Evolutionary conservation across 1,139 yeast genomes (phyloP).

Genomic region (Candida sanyaensis): DNA sequence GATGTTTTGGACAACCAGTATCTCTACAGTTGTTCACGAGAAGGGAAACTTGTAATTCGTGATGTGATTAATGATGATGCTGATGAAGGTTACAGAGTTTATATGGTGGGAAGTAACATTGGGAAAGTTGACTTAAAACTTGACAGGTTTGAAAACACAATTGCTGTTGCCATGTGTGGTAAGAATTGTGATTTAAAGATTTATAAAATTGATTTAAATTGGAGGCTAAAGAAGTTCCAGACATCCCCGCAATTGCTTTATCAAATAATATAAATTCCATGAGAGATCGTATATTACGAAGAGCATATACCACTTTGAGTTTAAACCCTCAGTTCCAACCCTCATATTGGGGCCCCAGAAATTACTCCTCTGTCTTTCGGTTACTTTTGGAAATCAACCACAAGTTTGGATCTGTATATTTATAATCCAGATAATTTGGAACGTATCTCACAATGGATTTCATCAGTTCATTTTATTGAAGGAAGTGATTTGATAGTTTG

Average conservation of each 20-base stretch:
- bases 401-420: slow-evolving; percentile 18
- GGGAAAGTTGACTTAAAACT: slow-evolving; percentile 30
- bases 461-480: slow-evolving; percentile 20
- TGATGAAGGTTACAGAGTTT: slow-evolving; percentile 30
- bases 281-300: slow-evolving; percentile 12
- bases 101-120: slow-evolving; percentile 36
- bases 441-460: slow-evolving; percentile 24
- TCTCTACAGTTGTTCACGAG: slow-evolving; percentile 45
- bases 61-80: slow-evolving; percentile 46
- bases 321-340: not conserved
- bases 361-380: slow-evolving; percentile 18
- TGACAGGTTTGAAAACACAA: slow-evolving; percentile 13
- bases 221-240: not conserved
- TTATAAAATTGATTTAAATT: slow-evolving; percentile 20
- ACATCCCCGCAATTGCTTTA: slow-evolving; percentile 1
- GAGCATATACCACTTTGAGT: slow-evolving; percentile 15
- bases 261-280: slow-evolving; percentile 2
- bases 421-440: slow-evolving; percentile 22
- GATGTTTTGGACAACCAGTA: slow-evolving; percentile 31
- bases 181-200: slow-evolving; percentile 44
- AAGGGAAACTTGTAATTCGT: slow-evolving; percentile 46
- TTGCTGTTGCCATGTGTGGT: slow-evolving; percentile 43
- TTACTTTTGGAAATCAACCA: slow-evolving; percentile 24
- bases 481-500: slow-evolving; percentile 22
- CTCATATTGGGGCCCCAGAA: slow-evolving; percentile 12